phyloP scores from a whole-genome alignment of 139 green algal genomes.

The Yamagishiella unicocca region DNA sequence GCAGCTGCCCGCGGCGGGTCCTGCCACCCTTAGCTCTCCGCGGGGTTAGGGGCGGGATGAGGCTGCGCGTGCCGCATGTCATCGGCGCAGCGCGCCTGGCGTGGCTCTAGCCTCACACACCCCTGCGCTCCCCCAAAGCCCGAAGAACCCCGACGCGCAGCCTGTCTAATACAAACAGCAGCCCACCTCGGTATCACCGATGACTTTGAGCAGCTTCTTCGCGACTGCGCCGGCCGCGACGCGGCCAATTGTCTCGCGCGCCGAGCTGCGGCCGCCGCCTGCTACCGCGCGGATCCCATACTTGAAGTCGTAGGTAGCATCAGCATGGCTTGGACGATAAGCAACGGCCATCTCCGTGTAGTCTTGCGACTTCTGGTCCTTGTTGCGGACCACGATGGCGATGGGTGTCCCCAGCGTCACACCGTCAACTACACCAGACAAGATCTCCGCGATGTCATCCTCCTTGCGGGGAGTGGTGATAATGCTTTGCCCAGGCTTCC shows the following conservation, averaged over 20 bases:
- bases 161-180: no score
- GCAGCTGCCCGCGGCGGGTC: no score
- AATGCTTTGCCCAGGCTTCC: conserved; percentile 94
- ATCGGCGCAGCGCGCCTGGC: no score
- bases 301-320: conserved; percentile 99
- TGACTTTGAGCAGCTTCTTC: conserved; percentile 94
- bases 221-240: conserved; percentile 97
- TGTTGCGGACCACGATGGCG: conserved; percentile 96
- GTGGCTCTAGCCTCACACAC: no score
- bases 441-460: conserved; percentile 93
- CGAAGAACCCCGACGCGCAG: no score
- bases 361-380: conserved; percentile 91
- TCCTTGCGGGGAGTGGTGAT: conserved; percentile 99
- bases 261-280: conserved; percentile 95
- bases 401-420: conserved; percentile 94
- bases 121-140: no score
- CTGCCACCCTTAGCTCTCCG: no score
- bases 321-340: conserved; percentile 95
- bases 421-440: conserved; percentile 86
- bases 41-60: no score
- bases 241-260: conserved; percentile 96
- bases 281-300: conserved; percentile 97
- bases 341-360: conserved; percentile 92
- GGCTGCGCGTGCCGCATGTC: no score
- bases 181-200: conserved; percentile 82